Evolutionary conservation across 2,329 filamentous ascomycete species (phyloP).

Genomic region (Apiospora rasikravindrae): DNA sequence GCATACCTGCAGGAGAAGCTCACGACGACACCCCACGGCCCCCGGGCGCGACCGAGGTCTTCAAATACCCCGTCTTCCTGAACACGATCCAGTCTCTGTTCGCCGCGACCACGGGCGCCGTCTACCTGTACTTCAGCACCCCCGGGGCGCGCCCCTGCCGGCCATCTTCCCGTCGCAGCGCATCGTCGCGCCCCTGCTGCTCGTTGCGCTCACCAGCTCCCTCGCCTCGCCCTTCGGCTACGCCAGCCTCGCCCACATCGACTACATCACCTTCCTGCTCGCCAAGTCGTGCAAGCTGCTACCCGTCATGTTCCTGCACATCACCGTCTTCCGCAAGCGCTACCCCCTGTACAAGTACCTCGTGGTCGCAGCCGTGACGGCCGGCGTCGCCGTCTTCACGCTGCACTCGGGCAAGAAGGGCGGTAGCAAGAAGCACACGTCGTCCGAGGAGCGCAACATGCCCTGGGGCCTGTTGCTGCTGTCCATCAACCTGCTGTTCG

Average conservation of each 20-base stretch:
- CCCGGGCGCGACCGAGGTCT: conserved; percentile 71
- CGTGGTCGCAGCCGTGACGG: conserved; percentile 88
- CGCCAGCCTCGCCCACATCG: conserved; percentile 88
- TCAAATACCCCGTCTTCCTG: conserved; percentile 92
- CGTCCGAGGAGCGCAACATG: conserved; percentile 60
- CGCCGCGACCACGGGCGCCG: conserved; percentile 78
- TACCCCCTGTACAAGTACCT: conserved; percentile 97
- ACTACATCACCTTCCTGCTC: conserved; percentile 97
- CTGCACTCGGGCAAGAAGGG: conserved; percentile 71
- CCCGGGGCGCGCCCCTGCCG: conserved; percentile 53
- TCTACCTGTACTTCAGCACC: conserved; percentile 77
- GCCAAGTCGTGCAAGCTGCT: conserved; percentile 98
- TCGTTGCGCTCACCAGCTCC: conserved; percentile 86
- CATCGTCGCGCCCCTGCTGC: conserved; percentile 78
- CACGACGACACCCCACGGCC: conserved; percentile 86
- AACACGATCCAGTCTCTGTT: conserved; percentile 95
- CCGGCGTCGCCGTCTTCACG: conserved; percentile 93
- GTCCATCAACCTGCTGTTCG: conserved; percentile 88
- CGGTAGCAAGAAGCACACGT: conserved; percentile 48
- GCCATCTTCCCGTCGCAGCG: conserved; percentile 77
- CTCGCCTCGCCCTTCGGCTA: conserved; percentile 97
- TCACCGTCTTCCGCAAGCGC: conserved; percentile 84
- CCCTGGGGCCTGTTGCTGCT: conserved; percentile 84
- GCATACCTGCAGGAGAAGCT: conserved; percentile 96
- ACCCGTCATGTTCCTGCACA: conserved; percentile 97